Conservation (phyloP, 2,329 filamentous ascomycete species). For the Ophiobolus disseminans region DNA sequence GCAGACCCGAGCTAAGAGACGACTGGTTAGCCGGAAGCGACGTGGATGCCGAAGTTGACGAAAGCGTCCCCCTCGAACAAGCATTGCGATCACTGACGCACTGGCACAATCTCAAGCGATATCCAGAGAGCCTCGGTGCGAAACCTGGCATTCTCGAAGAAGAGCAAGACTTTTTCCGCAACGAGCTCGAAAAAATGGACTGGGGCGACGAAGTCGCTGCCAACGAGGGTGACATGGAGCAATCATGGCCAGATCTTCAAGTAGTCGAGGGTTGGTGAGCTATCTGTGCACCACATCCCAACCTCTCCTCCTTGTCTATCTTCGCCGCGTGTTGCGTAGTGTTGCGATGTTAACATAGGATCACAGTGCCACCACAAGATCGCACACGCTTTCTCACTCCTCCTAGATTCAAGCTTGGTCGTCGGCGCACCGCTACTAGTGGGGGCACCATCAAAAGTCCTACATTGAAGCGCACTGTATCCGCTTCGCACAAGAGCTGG, state of each 20-base stretch:
- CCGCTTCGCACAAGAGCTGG: conserved; percentile 4
- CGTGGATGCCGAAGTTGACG: conserved; percentile 91
- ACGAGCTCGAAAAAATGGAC: conserved; percentile 60
- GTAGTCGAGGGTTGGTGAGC: conserved; percentile 38
- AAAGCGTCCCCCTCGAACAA: conserved; percentile 90
- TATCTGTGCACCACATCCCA: conserved; percentile 6
- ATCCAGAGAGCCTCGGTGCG: conserved; percentile 76
- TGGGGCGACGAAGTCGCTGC: conserved; percentile 42
- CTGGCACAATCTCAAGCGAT: conserved; percentile 88
- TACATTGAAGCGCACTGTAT: conserved; percentile 2
- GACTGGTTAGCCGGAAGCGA: conserved; percentile 94
- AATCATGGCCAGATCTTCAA: conserved; percentile 32
- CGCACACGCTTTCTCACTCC: conserved; percentile 1
- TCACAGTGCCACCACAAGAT: conserved; percentile 10
- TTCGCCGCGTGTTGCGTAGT: neutral
- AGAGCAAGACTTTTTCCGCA: conserved; percentile 57
- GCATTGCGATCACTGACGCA: conserved; percentile 87
- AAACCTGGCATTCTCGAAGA: conserved; percentile 49
- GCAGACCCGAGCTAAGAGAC: conserved; percentile 87
- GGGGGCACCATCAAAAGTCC: conserved; percentile 7
- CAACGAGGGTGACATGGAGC: conserved; percentile 33
- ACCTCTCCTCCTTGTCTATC: neutral
- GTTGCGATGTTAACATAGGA: conserved; percentile 8
- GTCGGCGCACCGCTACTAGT: conserved; percentile 8
- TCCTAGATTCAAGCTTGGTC: conserved; percentile 2